phyloP scores from a whole-genome alignment of 164 flowering plant species.

The Umbellularia californica region DNA sequence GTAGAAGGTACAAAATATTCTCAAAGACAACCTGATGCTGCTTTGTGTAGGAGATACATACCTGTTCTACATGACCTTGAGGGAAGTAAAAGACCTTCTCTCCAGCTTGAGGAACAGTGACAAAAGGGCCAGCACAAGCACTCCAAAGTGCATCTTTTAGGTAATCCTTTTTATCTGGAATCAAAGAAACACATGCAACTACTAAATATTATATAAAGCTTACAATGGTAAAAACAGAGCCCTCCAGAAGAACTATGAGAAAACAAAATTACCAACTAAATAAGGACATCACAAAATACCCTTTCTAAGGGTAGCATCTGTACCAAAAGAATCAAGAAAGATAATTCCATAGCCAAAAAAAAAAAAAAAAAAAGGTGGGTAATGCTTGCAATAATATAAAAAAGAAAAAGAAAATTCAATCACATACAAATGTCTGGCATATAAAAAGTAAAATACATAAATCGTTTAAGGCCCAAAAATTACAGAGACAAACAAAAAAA shows the following conservation, averaged over 20 bases:
- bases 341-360: not conserved
- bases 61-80: slow-evolving; percentile 73
- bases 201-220: not conserved
- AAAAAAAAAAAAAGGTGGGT: no score
- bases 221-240: not conserved
- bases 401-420: not conserved
- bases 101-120: slow-evolving; percentile 36
- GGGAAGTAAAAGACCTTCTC: slow-evolving; percentile 58
- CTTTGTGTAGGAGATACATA: slow-evolving; percentile 9
- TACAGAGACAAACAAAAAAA: no score
- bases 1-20: not conserved
- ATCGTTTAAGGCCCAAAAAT: not conserved
- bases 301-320: not conserved
- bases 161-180: slow-evolving; percentile 25
- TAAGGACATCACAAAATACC: not conserved
- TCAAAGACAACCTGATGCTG: not conserved
- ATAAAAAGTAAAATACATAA: not conserved
- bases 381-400: not conserved
- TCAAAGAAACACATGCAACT: not conserved
- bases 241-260: not conserved
- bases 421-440: not conserved
- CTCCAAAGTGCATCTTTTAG: slow-evolving; percentile 45
- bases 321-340: not conserved
- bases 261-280: not conserved
- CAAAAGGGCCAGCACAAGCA: slow-evolving; percentile 55